These are phyloP conservation scores for Malus orientalis DNA, from an alignment of 306 rosid genomes.

Conservation along the genomic window DNA sequence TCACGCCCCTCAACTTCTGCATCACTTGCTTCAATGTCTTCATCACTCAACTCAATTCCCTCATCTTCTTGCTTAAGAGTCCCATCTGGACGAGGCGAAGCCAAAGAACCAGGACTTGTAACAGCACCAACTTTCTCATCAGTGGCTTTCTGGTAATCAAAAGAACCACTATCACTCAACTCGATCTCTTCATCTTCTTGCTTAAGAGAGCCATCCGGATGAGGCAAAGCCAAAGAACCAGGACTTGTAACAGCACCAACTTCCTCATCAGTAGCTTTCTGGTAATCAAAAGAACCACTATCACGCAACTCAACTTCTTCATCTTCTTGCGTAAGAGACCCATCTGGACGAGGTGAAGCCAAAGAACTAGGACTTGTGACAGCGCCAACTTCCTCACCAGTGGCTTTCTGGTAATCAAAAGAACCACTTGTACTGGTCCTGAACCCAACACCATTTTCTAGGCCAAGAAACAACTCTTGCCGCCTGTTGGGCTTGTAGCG, in stretches of 20 bases:
- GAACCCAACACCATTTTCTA: conserved; percentile 3
- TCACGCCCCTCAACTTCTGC: conserved; percentile 7
- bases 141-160: conserved; percentile 6
- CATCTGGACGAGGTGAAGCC: conserved; percentile 2
- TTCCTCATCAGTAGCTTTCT: too few species aligned
- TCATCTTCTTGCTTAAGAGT: conserved; percentile 1
- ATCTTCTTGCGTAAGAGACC: too few species aligned
- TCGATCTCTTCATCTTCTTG: conserved; percentile 12
- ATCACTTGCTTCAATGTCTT: conserved; percentile 1
- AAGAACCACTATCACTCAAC: conserved; percentile 12
- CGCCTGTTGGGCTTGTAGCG: conserved; percentile 36
- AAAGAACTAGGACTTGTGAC: conserved; percentile 1
- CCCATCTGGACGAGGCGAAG: conserved; percentile 4
- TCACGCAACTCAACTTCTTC: too few species aligned
- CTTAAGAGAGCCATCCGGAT: neutral
- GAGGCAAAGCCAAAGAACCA: too few species aligned
- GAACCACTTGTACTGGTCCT: conserved; percentile 9
- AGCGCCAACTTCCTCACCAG: conserved; percentile 12
- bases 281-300: too few species aligned
- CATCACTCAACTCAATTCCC: conserved; percentile 10
- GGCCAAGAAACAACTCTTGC: conserved; percentile 19
- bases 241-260: too few species aligned
- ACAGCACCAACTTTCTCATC: conserved; percentile 16
- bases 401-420: conserved; percentile 1
- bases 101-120: neutral